Evolutionary conservation across 768 basidiomycete genomes (phyloP), one percentile per base, ranked within the genome.

Genomic region (Kwoniella bestiolae): DNA sequence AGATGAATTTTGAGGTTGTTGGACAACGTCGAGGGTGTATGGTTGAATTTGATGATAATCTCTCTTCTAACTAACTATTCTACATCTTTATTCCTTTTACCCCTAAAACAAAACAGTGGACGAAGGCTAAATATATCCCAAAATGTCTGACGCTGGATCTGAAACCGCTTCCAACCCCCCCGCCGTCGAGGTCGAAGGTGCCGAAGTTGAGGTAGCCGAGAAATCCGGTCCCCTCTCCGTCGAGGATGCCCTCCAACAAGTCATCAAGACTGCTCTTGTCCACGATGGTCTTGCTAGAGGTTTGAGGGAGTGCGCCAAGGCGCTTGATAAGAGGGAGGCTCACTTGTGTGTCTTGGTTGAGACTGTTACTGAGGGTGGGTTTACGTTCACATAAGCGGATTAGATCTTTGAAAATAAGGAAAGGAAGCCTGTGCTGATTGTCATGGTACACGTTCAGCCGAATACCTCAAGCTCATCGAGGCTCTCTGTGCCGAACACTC

Each of bases 391-490:
- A 1, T 6, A 26, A 11, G 3, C 46, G 8, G 21, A 26, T 21
- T 21, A 21, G n/a, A 16, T 8, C 28, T 23, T 16, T 5, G 34
- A 38, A n/a, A 28, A 35, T 55, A 11, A 52, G 18, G 31, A 23
- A 3, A 28, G 18, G 23, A 53, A 23, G n/a, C n/a, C n/a, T n/a
- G n/a, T 23, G 32, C 11, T 47, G 2, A 16, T 46, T 46, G 46
- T 47, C 28, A 47, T 72, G n/a, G 66, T 35, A 1, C 31, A n/a
- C n/a, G n/a, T n/a, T 12, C 57, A 81, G 91, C 94, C 73, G 95
- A 97, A 84, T 98, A 99, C 87, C 91, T 96, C 88, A 98, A 97
- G 86, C 92, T 99, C 85, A 96, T 99, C 74, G 94, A 97, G 85
- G 95, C 95, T 56, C 92, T 99, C 81, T 98, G 95, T 82, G 91